A percentile compares a stretch with the other conserved stretches of the same genome.
These are phyloP conservation scores for Alternaria gansuensis DNA, from an alignment of 2,329 filamentous ascomycete species.

Conservation along the genomic window DNA sequence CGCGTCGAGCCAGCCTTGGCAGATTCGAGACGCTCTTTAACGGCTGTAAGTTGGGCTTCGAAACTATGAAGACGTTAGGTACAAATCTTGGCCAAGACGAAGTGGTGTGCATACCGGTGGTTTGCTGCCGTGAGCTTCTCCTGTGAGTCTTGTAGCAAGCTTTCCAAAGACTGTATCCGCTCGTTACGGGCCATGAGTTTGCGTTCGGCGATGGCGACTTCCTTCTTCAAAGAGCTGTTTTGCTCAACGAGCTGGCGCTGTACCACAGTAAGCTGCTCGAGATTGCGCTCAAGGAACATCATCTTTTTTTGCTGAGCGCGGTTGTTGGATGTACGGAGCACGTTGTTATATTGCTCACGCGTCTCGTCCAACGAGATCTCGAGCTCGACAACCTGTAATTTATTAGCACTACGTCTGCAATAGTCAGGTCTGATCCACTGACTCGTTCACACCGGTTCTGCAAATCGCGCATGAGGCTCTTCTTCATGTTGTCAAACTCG, in stretches of 20 bases:
- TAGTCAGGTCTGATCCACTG: conserved; percentile 35
- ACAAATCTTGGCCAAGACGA: neutral
- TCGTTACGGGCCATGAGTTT: conserved; percentile 97
- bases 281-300: conserved; percentile 97
- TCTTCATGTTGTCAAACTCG: conserved; percentile 99
- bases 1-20: conserved; percentile 92
- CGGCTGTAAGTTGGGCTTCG: conserved; percentile 93
- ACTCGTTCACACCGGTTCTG: conserved; percentile 97
- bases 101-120: conserved; percentile 76
- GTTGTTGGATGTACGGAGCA: conserved; percentile 95
- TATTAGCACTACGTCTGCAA: conserved; percentile 31
- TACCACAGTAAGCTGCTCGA: conserved; percentile 96
- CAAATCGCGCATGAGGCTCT: conserved; percentile 97
- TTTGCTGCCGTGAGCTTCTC: conserved; percentile 98
- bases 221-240: conserved; percentile 94
- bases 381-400: conserved; percentile 77
- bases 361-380: conserved; percentile 98
- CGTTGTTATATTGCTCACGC: conserved; percentile 98
- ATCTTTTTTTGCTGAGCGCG: conserved; percentile 99
- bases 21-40: conserved; percentile 96
- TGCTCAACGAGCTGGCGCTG: conserved; percentile 98
- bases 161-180: conserved; percentile 93
- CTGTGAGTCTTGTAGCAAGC: conserved; percentile 92
- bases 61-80: conserved; percentile 69
- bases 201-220: conserved; percentile 96